Conservation (phyloP, 176 grass and related monocot genomes). For the Raddia guianensis region DNA sequence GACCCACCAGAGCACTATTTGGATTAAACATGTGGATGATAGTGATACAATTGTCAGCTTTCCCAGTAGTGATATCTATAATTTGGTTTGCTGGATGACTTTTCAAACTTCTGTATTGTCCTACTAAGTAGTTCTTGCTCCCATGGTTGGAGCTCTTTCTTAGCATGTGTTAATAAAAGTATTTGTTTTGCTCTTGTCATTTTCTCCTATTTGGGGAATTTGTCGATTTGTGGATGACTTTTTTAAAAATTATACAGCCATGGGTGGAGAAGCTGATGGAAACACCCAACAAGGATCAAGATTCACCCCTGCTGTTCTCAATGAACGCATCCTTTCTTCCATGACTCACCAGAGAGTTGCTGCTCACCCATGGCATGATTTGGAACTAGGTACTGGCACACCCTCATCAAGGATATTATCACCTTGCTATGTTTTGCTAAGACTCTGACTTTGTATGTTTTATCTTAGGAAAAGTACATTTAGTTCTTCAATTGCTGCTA, state of each 20-base stretch:
- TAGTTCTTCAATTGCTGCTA: too few species aligned
- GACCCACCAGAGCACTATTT: background rate
- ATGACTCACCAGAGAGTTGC: conserved; percentile 79
- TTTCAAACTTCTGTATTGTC: background rate
- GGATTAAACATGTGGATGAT: conserved; percentile 13
- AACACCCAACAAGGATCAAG: conserved; percentile 27
- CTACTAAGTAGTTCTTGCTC: background rate
- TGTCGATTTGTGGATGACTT: background rate
- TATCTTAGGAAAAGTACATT: background rate
- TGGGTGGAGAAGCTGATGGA: conserved; percentile 68
- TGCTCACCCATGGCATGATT: conserved; percentile 97
- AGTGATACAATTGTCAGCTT: background rate
- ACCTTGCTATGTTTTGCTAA: conserved; percentile 20
- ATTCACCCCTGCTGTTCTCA: conserved; percentile 56
- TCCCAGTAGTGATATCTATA: background rate
- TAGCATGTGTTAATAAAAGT: background rate
- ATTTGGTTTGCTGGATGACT: conserved; percentile 23
- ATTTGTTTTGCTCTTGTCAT: conserved; percentile 15
- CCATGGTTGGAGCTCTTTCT: background rate
- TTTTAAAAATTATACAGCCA: conserved; percentile 51
- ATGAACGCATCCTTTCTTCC: conserved; percentile 89
- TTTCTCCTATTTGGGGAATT: conserved; percentile 13
- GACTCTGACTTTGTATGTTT: conserved; percentile 21
- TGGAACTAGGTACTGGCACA: conserved; percentile 77
- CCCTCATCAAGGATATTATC: background rate